Percentiles rank a stretch among this genome's conserved stretches.
phyloP scores from a whole-genome alignment of 1,139 yeast species.

The Yamadazyma sp. region DNA sequence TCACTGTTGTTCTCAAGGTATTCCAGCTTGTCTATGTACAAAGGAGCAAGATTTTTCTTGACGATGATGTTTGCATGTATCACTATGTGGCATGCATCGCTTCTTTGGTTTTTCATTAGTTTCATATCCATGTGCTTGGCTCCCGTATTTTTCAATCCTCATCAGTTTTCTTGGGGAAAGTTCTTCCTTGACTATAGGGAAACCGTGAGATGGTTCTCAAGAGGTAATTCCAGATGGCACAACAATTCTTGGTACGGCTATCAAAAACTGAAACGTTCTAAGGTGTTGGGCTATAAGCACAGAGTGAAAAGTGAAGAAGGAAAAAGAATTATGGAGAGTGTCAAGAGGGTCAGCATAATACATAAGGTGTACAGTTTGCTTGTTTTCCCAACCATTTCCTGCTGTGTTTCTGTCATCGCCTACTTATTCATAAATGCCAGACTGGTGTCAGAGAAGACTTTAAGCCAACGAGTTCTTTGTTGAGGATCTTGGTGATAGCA shows the following conservation, averaged over 20 bases:
- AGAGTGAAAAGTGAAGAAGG: constrained; percentile 7
- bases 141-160: constrained; percentile 84
- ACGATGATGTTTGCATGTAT: constrained; percentile 62
- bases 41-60: constrained; percentile 60
- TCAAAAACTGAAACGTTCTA: constrained; percentile 53
- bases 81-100: constrained; percentile 73
- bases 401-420: constrained; percentile 51
- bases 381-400: constrained; percentile 45
- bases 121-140: constrained; percentile 70
- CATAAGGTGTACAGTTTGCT: constrained; percentile 57
- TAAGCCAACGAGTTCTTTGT: constrained; percentile 13
- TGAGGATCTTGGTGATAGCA: constrained; percentile 36
- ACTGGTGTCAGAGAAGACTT: constrained; percentile 54
- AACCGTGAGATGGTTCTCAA: constrained; percentile 64
- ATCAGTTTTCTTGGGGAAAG: constrained; percentile 69
- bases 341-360: constrained; percentile 23
- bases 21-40: constrained; percentile 62
- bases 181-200: constrained; percentile 73
- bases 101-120: constrained; percentile 84
- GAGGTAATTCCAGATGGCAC: constrained; percentile 58
- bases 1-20: constrained; percentile 61
- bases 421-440: constrained; percentile 73
- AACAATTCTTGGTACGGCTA: constrained; percentile 62
- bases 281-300: constrained; percentile 66
- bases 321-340: constrained; percentile 31